Base-by-base conservation (phyloP, 495 filamentous ascomycete genomes). In the Penicillium canescens region DNA sequence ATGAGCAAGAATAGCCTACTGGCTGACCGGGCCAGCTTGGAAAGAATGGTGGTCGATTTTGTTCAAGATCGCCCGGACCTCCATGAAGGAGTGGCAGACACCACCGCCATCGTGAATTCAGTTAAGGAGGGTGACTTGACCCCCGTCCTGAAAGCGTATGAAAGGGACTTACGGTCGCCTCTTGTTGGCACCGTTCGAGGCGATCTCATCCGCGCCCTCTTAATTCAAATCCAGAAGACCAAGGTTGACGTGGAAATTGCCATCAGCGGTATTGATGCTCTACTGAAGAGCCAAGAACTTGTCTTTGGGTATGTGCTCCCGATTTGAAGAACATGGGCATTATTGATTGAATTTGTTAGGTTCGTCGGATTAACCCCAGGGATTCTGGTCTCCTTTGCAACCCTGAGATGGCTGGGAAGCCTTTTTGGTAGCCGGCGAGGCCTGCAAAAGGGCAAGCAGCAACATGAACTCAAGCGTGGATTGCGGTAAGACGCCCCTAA, bases 181-280 rank as follows among this genome's bases (percentile, higher is more conserved):
- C 84, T 98, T 37, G 72, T 82, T 28, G 91, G 91, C 6, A 87
- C 91, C 1, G 64, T 98, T 13, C 78, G 78, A 39, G 94, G 94
- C 16, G 92, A 96, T 64, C 74, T 98, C n/a, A 75, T 97, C 42
- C 84, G 94, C 44, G 88, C 94, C 20, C 81, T 98, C 44, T 79
- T 98, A 28, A 96, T 98, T 41, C 94, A 98, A 65, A 84, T 98
- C 41, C 94, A 98, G 65, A 98, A 98, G 77, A 98, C 94, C 1
- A 98, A 98, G 75, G 94, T 98, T 24, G 94, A 98, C 60, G 87
- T 98, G 8, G 94, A 98, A 69, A 86, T 98, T 50, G 94, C 94
- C 13, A 89, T 98, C 67, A 88, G 89, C 50, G 94, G 94, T 12
- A 98, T 98, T 49, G 91, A 98, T 70, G 74, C 90, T 23, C 77